phyloP scores from a whole-genome alignment of 805 yeast genomes.

The Zygoascus biomembranicola region DNA sequence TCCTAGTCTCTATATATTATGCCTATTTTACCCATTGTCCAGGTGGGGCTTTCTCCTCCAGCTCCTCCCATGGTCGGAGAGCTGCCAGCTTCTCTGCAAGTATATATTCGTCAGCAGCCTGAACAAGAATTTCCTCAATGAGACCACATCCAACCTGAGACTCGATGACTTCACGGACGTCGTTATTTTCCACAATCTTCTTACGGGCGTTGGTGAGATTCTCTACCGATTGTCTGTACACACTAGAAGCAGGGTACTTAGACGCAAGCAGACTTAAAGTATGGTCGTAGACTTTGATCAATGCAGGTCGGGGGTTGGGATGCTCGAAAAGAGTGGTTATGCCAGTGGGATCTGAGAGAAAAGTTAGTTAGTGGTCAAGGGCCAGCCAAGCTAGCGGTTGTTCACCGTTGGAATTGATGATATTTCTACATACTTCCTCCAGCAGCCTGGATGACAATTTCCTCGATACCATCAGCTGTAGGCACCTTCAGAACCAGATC shows the following conservation, averaged over 20 bases:
- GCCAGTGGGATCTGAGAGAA: conserved; percentile 57
- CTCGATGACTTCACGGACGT: conserved; percentile 60
- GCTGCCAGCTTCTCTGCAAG: conserved; percentile 60
- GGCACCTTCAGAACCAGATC: background rate
- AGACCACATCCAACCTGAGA: conserved; percentile 70
- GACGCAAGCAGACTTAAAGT: conserved; percentile 52
- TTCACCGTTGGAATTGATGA: too few relatives aligned
- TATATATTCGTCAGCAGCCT: conserved; percentile 72
- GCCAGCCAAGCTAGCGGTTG: too few relatives aligned
- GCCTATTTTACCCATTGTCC: conserved; percentile 58
- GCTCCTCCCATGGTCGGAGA: conserved; percentile 71
- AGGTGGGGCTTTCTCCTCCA: conserved; percentile 67
- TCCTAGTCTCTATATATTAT: too few relatives aligned
- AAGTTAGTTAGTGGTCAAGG: too few relatives aligned
- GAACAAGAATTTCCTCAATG: conserved; percentile 73
- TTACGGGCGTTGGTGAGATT: conserved; percentile 63
- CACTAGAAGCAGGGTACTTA: conserved; percentile 62
- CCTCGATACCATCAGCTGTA: background rate
- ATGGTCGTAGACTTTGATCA: conserved; percentile 59
- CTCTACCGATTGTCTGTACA: conserved; percentile 68
- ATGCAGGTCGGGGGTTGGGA: conserved; percentile 77
- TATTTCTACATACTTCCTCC: conserved; percentile 13
- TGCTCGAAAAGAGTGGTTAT: conserved; percentile 69
- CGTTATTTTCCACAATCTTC: conserved; percentile 53
- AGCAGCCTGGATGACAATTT: conserved; percentile 7